Base-by-base conservation (phyloP, 2,329 filamentous ascomycete species). In the Aspergillus amoenus region DNA sequence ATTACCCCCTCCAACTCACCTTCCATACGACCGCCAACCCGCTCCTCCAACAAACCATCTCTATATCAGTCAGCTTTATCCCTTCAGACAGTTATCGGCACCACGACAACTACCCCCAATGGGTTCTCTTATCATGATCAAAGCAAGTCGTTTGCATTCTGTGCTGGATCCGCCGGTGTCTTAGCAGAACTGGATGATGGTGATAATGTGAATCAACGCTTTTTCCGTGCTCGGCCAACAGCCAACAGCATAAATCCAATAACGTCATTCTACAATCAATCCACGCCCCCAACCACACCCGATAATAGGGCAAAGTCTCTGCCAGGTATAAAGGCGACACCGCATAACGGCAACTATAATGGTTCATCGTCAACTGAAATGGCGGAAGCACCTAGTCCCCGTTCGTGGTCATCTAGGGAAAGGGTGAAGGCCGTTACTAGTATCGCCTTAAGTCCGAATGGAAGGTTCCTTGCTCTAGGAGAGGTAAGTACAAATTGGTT, bases 401-500 rank as follows among this genome's bases (percentile, higher is more conserved):
- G 88, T 71, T 91, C 88, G 12, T 93, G 91, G 88, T 92, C 90
- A 1, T 94, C 91, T 55, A 86, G 91, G 63, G 94, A 97, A 73
- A 86, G 92, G 64, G 93, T 97, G 71, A 97, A 97, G 77, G 90
- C 94, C 17, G 91, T 93, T 2, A 96, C 93, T 5, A 96, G 93
- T 68, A 84, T 99, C 24, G 88, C 91, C 21, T 82, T 99, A 63
- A 97, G 92, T 70, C 86, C 87, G 1, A 92, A 97, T 75, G 93
- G 90, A 32, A 89, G 85, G 66, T 95, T 89, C 70, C 80, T 99
- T 52, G 94, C 93, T 8, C 89, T 97, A 3, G 94, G 94, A 67
- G 94, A 99, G 78, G 84, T 84, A 72, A 66, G 79, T 68, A 43
- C 44, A 4, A 30, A 43, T 18, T 30, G 18, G 22, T 21, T 8